Base-by-base conservation (phyloP, 106 monocot genomes). In the Triglochin maritima region DNA sequence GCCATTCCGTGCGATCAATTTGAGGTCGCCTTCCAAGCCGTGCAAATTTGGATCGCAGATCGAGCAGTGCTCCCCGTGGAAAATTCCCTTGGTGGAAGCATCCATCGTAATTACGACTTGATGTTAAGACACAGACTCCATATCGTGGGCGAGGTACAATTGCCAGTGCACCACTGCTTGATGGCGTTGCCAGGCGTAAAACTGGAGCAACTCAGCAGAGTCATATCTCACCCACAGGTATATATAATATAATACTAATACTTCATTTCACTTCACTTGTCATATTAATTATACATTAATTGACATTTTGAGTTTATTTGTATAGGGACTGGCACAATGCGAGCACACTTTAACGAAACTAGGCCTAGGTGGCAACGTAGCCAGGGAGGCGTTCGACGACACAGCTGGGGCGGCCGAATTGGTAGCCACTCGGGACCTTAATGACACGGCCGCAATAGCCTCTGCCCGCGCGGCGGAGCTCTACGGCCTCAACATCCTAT, bases 71-170 rank as follows among this genome's bases (percentile, higher is more conserved):
- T 86, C 6, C 86, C 82, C 42, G 77, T 86, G 50, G 86, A 86
- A 71, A 86, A 86, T 62, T 86, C 86, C 6, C 79, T 85, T 0
- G 85, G 85, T 16, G 85, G 85, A 9, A 79, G 79, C 79, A 85
- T 85, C 71, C 85, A 85, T 64, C 74, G 85, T 41, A 85, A 81
- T 60, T 84, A 84, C 54, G 68, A 69, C 12, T 57, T 69, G 73
- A 7, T 69, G 45, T 57, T 69, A 12, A 45, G 68, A 9, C 68
- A 69, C 9, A 29, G 57, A n/a, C 75, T 85, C 48, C 85, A 85
- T 72, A 85, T 85, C 64, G 85, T 85, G 41, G 85, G 85, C 4
- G 85, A 85, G 56, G 85, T 85, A 11, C 85, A 85, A 65, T 65
- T 84, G 17, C 71, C 81, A 6, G 85, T 81, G 29, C 81, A 75